These are phyloP conservation scores for Verticillium zaregamsianum DNA, from an alignment of 2,329 filamentous ascomycete species.

Conservation along the genomic window DNA sequence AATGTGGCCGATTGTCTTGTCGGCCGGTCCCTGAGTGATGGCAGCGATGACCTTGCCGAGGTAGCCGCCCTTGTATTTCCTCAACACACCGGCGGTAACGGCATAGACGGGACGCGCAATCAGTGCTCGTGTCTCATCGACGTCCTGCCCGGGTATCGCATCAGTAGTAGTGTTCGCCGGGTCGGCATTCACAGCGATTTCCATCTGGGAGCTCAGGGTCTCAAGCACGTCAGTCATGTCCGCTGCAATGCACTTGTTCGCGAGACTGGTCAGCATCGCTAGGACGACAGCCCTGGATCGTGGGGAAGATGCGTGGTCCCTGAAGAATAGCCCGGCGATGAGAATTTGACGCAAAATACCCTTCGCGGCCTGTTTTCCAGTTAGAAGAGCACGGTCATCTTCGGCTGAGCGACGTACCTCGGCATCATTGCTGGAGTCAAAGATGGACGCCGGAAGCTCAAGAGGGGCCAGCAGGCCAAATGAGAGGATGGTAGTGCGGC, in stretches of 20 bases:
- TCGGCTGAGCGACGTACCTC: not conserved
- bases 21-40: conserved; percentile 18
- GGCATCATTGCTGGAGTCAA: not conserved
- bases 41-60: conserved; percentile 28
- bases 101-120: conserved; percentile 22
- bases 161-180: not conserved
- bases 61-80: conserved; percentile 31
- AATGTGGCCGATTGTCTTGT: conserved; percentile 27
- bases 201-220: conserved; percentile 9
- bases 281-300: conserved; percentile 17
- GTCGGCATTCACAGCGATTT: conserved; percentile 9
- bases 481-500: conserved; percentile 22
- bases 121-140: not conserved
- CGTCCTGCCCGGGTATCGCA: not conserved
- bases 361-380: conserved; percentile 25
- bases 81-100: conserved; percentile 31
- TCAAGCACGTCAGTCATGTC: conserved; percentile 16
- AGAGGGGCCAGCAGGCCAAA: conserved; percentile 34
- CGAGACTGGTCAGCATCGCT: conserved; percentile 34
- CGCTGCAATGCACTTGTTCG: conserved; percentile 41
- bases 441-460: not conserved
- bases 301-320: conserved; percentile 12
- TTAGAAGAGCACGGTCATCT: not conserved
- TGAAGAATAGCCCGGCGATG: conserved; percentile 14
- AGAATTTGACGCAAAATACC: conserved; percentile 26